These are phyloP conservation scores for Salisapilia sapeloensis DNA, from an alignment of 352 stramenopile genomes.

Conservation along the genomic window DNA sequence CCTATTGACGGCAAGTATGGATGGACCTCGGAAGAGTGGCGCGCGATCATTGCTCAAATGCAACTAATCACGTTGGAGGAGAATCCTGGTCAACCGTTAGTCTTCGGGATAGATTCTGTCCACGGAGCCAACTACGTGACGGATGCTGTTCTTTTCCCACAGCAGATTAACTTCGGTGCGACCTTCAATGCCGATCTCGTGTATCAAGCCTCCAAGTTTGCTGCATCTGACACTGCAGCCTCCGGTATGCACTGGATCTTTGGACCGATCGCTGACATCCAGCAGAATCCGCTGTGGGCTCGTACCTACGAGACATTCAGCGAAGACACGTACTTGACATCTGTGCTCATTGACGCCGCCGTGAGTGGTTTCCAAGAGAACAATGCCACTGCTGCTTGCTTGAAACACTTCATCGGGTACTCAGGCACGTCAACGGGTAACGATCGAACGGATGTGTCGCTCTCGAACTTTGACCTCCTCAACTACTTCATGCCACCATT, in stretches of 20 bases:
- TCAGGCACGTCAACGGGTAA: slow-evolving; percentile 68
- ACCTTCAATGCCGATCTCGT: slow-evolving; percentile 78
- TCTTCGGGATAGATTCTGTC: slow-evolving; percentile 86
- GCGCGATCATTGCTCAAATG: slow-evolving; percentile 46
- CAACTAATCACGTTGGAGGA: slow-evolving; percentile 56
- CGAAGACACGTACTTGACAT: slow-evolving; percentile 77
- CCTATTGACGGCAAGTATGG: slow-evolving; percentile 12
- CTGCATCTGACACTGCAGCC: slow-evolving; percentile 66
- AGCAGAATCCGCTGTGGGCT: slow-evolving; percentile 76
- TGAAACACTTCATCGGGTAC: slow-evolving; percentile 86
- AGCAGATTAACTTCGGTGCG: slow-evolving; percentile 79
- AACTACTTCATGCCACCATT: slow-evolving; percentile 80
- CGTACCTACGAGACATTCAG: slow-evolving; percentile 90
- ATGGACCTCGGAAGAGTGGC: slow-evolving; percentile 55
- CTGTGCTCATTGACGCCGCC: slow-evolving; percentile 60
- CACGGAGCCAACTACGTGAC: slow-evolving; percentile 81
- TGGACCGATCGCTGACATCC: slow-evolving; percentile 75
- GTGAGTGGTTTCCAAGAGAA: slow-evolving; percentile 70
- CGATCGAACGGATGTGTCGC: slow-evolving; percentile 56
- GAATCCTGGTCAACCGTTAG: slow-evolving; percentile 34
- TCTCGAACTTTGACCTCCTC: slow-evolving; percentile 62
- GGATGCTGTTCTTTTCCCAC: slow-evolving; percentile 66
- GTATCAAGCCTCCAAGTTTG: slow-evolving; percentile 45
- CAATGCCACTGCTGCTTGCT: slow-evolving; percentile 51
- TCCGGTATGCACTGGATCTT: slow-evolving; percentile 86